Base-by-base conservation (phyloP, 2,329 filamentous ascomycete genomes). In the Cladophialophora chaetospira region DNA sequence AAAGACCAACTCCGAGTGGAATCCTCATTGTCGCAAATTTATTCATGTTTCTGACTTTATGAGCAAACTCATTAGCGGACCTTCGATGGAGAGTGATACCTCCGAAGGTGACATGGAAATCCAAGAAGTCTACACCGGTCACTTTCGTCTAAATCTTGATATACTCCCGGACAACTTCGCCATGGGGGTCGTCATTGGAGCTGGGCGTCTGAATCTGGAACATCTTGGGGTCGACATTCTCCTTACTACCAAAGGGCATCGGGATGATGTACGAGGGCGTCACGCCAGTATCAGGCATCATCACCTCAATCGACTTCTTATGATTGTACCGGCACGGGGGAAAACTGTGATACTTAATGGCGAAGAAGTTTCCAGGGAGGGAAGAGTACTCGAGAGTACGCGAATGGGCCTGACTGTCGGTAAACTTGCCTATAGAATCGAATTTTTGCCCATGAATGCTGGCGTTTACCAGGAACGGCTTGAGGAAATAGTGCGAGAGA, bases 181-280 rank as follows among this genome's bases (percentile, higher is more conserved):
- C 29, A 8, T 33, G 13, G 29, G 29, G 13, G 6, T 6, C 8
- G 13, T 33, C 13, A 5, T 49, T 28, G 46, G 46, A 8, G 5
- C 8, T 10, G 46, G 46, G 10, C 23, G 28, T 10, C 8, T 10
- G 19, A 28, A 26, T 31, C 10, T 49, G 23, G n/a, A 6, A 21
- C 11, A 49, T 49, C 8, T 6, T 10, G 46, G 29, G n/a, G 46
- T 49, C n/a, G 46, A 49, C 19, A 44, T 49, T 19, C 46, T 49
- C 9, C 17, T 42, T 8, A 42, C 36, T 6, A 6, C 17, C 11
- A 42, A 42, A 6, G 17, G 36, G 17, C 10, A 15, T 5, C 8
- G 46, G 17, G 46, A 49, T 36, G 9, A 31, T 10, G 46, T 49
- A 9, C 8, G 5, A 5, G 15, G 25, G 5, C 21, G 28, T 10